phyloP scores from a whole-genome alignment of 208 protist species.

The Histomonas meleagridis region DNA sequence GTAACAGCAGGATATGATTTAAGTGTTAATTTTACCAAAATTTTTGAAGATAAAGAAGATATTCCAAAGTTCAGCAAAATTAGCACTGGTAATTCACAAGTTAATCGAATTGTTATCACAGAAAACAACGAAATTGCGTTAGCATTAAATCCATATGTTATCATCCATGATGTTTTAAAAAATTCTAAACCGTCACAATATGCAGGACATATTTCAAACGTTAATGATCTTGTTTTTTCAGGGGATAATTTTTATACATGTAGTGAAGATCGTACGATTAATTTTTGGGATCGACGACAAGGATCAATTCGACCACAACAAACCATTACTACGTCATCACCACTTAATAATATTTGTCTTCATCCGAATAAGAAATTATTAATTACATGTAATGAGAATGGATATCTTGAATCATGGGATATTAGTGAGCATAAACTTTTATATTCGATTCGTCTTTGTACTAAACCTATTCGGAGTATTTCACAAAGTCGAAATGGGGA shows the following conservation, averaged over 20 bases:
- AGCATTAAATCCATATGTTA: not conserved
- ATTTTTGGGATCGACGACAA: not conserved
- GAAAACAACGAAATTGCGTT: not conserved
- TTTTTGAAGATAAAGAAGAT: too few species aligned
- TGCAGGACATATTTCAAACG: not conserved
- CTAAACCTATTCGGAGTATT: too few species aligned
- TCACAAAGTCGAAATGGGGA: too few species aligned
- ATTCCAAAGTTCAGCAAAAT: too few species aligned
- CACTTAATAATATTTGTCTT: not conserved
- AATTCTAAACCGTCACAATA: not conserved
- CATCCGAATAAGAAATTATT: not conserved
- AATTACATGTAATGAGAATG: not conserved
- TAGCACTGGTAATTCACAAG: constrained; percentile 8
- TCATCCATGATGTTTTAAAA: not conserved
- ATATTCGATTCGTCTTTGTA: too few species aligned
- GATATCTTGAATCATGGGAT: not conserved
- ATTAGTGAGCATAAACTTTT: too few species aligned
- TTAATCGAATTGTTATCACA: not conserved
- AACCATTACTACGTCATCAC: not conserved
- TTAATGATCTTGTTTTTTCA: not conserved
- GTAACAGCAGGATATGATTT: too few species aligned
- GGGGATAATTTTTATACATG: not conserved
- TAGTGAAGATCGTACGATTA: not conserved
- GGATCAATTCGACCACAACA: too few species aligned
- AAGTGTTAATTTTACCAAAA: too few species aligned